These are phyloP conservation scores for Kwoniella europaea DNA, from an alignment of 768 basidiomycete species.

Conservation along the genomic window DNA sequence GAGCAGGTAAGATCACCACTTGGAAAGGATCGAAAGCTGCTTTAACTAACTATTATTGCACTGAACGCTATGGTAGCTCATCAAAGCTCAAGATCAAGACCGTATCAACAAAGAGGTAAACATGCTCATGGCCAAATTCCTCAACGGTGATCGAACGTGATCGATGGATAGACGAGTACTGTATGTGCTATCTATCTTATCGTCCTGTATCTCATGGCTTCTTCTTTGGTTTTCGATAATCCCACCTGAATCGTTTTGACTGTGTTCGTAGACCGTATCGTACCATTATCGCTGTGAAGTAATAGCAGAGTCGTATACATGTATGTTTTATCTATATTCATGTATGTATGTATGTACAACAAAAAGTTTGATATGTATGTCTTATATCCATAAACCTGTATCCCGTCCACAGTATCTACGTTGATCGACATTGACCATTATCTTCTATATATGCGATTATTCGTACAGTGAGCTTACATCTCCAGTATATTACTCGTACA, in stretches of 20 bases:
- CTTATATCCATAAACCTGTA: no score
- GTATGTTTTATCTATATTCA: not conserved
- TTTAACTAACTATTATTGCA: not conserved
- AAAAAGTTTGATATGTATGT: not conserved
- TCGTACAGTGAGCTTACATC: no score
- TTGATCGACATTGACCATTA: not conserved
- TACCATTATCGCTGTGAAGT: no score
- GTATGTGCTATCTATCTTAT: not conserved
- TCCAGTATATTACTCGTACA: no score
- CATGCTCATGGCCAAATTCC: conserved; percentile 10
- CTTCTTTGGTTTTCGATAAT: no score
- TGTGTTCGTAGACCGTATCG: no score
- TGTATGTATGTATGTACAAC: not conserved
- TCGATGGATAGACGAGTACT: not conserved
- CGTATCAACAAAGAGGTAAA: conserved; percentile 22
- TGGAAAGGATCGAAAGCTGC: not conserved
- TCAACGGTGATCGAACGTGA: not conserved
- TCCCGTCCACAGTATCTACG: no score
- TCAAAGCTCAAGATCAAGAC: conserved; percentile 26
- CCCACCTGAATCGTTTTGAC: no score
- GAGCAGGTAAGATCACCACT: conserved; percentile 13
- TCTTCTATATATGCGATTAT: not conserved
- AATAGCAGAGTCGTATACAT: not conserved
- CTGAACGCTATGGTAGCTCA: conserved; percentile 7
- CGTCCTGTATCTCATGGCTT: no score